Conservation (phyloP, 2,329 filamentous ascomycete genomes). For the Hymenoscyphus salicellus region DNA sequence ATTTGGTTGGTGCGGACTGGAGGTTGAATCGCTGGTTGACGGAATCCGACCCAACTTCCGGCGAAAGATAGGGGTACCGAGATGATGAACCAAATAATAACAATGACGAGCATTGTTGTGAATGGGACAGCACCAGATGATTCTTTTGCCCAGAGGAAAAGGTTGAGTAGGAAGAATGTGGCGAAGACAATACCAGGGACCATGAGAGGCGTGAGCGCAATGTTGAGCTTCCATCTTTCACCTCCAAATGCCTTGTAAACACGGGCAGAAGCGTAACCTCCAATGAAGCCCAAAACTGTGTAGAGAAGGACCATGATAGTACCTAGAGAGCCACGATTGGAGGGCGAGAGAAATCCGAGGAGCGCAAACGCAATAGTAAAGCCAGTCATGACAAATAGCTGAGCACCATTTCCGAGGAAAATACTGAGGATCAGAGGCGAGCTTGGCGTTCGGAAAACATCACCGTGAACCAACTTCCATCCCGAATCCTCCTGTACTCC, state of each 20-base stretch:
- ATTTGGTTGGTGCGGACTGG: conserved; percentile 97
- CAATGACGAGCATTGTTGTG: conserved; percentile 90
- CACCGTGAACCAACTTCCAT: conserved; percentile 97
- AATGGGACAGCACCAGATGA: conserved; percentile 95
- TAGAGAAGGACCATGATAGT: conserved; percentile 93
- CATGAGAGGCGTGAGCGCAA: conserved; percentile 79
- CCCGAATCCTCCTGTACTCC: conserved; percentile 96
- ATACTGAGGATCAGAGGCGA: conserved; percentile 82
- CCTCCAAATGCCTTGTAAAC: conserved; percentile 94
- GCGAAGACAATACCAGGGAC: conserved; percentile 84
- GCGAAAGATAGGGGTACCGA: conserved; percentile 86
- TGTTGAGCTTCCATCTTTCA: conserved; percentile 92
- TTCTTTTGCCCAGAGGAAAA: conserved; percentile 92
- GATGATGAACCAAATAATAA: conserved; percentile 95
- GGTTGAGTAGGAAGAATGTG: conserved; percentile 88
- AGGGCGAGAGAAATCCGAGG: conserved; percentile 90
- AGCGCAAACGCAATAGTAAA: conserved; percentile 91
- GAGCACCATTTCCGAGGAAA: conserved; percentile 86
- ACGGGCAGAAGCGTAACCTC: conserved; percentile 83
- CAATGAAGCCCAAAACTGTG: conserved; percentile 86
- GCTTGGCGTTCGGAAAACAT: conserved; percentile 88
- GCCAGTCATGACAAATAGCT: conserved; percentile 96
- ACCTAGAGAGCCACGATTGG: conserved; percentile 88
- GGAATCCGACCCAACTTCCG: conserved; percentile 93
- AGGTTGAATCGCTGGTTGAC: conserved; percentile 64